A percentile compares a stretch with the other conserved stretches of the same genome.
phyloP scores from a whole-genome alignment of 345 rosid species.

The Jatropha curcas region DNA sequence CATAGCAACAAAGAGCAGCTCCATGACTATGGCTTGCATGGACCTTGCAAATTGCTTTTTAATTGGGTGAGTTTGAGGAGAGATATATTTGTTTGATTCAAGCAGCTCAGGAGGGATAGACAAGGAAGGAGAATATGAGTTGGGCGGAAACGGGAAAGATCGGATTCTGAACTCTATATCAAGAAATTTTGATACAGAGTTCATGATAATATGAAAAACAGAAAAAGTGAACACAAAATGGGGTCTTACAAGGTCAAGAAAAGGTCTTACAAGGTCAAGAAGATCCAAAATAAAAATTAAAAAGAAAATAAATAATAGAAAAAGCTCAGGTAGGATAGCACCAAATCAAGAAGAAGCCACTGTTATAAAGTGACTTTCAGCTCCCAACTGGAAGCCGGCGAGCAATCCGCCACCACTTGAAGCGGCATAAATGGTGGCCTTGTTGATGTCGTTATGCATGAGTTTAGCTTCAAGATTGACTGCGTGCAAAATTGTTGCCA shows the following conservation, averaged over 20 bases:
- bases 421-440: neutral
- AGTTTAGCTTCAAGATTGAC: constrained; percentile 14
- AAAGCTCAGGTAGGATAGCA: constrained; percentile 95
- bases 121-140: constrained; percentile 77
- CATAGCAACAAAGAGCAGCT: neutral
- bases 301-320: neutral
- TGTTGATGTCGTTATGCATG: constrained; percentile 18
- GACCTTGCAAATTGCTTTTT: neutral
- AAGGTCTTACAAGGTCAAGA: constrained; percentile 99
- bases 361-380: neutral
- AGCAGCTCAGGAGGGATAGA: constrained; percentile 99
- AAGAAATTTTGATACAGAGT: constrained; percentile 15
- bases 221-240: neutral
- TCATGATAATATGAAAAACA: neutral
- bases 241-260: constrained; percentile 99
- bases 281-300: constrained; percentile 15
- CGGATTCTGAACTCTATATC: constrained; percentile 19
- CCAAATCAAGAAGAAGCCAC: constrained; percentile 38
- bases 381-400: constrained; percentile 14
- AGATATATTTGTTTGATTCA: constrained; percentile 7
- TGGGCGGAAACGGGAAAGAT: constrained; percentile 29
- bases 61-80: constrained; percentile 8
- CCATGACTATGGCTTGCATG: constrained; percentile 21
- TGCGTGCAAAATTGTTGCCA: constrained; percentile 14
- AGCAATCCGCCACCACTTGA: neutral